Evolutionary conservation across 495 filamentous ascomycete genomes (phyloP), one percentile per base, ranked within the genome.

Genomic region (Podospora comata): DNA sequence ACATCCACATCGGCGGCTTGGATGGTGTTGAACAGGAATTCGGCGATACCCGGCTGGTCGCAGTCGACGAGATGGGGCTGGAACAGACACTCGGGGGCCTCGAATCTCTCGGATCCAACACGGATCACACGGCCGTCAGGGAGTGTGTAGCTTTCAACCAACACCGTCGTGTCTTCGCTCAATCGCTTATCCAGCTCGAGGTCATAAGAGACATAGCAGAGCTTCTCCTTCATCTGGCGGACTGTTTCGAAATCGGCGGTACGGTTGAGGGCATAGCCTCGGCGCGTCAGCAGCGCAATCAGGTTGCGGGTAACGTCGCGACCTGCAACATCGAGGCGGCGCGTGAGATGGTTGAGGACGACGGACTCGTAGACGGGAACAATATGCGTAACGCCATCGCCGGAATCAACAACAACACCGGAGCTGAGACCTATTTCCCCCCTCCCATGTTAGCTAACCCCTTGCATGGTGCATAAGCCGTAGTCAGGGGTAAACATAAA

Each of bases 171-270:
- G 74, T 99, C 96, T 81, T 99, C 95, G 70, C 91, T 94, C 59
- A 99, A 88, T 72, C 91, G 88, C 80, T 98, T 91, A 85, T 99
- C 95, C 58, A 98, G 85, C 81, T 95, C 92, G 65, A 99, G 86
- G 79, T 99, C 96, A 83, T 98, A 99, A 4, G 93, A 97, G 67
- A 99, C 94, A 80, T 99, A 99, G 84, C 94, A 97, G 44, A 99
- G 90, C 87, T 97, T 98, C 84, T 99, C 95, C 83, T 99, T 99
- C 81, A 99, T 97, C 79, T 97, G 94, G 58, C 95, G 92, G 55
- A 98, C 95, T 30, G 95, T 99, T 82, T 99, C 95, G 78, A 99
- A 99, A 78, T 99, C 95, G 75, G 95, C 95, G 9, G 95, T 99
- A 73, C 95, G 87, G 87, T 99, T 99, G 62, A 99, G 85, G 23